Evolutionary conservation across 441 rosid species (phyloP).

Genomic region (Populus hybrid): DNA sequence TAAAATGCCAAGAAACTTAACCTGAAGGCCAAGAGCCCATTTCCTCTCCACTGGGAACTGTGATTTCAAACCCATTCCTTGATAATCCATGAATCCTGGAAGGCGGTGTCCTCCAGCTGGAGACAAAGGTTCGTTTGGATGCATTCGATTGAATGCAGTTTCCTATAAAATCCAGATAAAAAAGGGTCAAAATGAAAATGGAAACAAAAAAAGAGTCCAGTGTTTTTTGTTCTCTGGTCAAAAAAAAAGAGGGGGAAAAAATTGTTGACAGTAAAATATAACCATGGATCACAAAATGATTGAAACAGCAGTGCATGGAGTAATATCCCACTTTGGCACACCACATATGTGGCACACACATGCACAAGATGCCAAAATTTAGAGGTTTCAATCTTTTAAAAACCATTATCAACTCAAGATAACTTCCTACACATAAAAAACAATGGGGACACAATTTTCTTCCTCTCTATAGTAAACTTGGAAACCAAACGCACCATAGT

Average conservation of each 20-base stretch:
- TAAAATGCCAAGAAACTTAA: slow-evolving; percentile 23
- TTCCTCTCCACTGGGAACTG: slow-evolving; percentile 72
- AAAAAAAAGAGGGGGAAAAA: fast-evolving
- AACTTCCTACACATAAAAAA: background rate
- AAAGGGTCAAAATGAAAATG: background rate
- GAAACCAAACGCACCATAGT: slow-evolving; percentile 47
- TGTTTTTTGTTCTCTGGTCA: background rate
- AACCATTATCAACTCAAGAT: slow-evolving; percentile 1
- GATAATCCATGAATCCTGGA: slow-evolving; percentile 67
- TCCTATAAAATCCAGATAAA: slow-evolving; percentile 41
- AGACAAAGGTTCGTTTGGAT: slow-evolving; percentile 52
- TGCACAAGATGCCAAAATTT: background rate
- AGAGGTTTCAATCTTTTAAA: background rate
- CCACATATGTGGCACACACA: background rate
- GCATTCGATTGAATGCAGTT: slow-evolving; percentile 56
- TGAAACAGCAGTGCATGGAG: background rate
- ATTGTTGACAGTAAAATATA: background rate
- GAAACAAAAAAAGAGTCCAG: background rate
- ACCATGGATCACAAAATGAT: background rate
- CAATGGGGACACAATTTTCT: background rate
- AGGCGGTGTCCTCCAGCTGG: slow-evolving; percentile 58
- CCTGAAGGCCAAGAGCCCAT: slow-evolving; percentile 99
- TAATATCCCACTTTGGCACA: background rate
- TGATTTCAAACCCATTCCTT: slow-evolving; percentile 58
- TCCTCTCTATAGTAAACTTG: background rate